Evolutionary conservation across 2,329 filamentous ascomycete genomes (phyloP).

Genomic region (Phaeosphaeria sp.): DNA sequence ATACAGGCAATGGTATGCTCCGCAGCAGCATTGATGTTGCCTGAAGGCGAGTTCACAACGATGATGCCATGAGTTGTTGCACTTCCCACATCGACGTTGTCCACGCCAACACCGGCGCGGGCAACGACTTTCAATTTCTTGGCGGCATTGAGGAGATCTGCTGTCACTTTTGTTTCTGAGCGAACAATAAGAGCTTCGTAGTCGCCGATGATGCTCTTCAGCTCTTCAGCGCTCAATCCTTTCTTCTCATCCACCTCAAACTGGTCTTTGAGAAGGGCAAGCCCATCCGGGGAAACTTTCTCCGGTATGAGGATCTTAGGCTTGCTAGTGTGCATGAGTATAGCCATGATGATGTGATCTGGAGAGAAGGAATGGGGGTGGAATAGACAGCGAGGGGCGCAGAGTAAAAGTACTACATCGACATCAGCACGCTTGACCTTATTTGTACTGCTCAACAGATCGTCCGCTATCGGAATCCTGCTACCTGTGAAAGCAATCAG

Average conservation of each 20-base stretch:
- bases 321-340: slow-evolving; percentile 34
- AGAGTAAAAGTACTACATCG: neutral
- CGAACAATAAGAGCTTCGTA: slow-evolving; percentile 82
- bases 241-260: slow-evolving; percentile 75
- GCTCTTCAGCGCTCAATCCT: slow-evolving; percentile 67
- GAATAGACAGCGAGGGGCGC: neutral
- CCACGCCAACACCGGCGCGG: slow-evolving; percentile 78
- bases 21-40: slow-evolving; percentile 81
- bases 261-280: slow-evolving; percentile 69
- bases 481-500: slow-evolving; percentile 27
- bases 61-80: slow-evolving; percentile 78
- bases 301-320: slow-evolving; percentile 75
- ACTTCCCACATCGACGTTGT: slow-evolving; percentile 78
- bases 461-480: slow-evolving; percentile 35
- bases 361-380: neutral
- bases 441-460: slow-evolving; percentile 13
- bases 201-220: slow-evolving; percentile 70
- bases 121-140: slow-evolving; percentile 78
- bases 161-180: slow-evolving; percentile 81
- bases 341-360: slow-evolving; percentile 34
- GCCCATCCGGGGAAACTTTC: slow-evolving; percentile 79
- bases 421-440: slow-evolving; percentile 4
- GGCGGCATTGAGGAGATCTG: slow-evolving; percentile 69
- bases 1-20: slow-evolving; percentile 72
- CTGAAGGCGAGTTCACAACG: slow-evolving; percentile 79